Conservation (phyloP, 495 filamentous ascomycete species). For the Penicillium ochrochloron region DNA sequence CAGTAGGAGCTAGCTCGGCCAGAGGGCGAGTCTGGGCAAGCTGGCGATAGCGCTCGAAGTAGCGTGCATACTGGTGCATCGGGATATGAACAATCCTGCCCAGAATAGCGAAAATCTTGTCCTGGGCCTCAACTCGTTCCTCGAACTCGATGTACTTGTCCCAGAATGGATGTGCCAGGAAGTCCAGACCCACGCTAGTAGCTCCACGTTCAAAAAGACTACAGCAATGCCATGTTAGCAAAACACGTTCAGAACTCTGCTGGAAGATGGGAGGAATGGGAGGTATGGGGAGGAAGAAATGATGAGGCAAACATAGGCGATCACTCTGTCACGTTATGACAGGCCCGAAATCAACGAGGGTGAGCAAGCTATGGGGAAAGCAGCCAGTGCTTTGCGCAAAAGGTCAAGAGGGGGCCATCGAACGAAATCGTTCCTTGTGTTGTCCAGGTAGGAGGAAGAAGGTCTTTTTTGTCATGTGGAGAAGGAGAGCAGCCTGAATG, state of each 20-base stretch:
- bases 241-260: slow-evolving; percentile 8
- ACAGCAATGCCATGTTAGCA: slow-evolving; percentile 40
- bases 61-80: slow-evolving; percentile 95
- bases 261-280: slow-evolving; percentile 32
- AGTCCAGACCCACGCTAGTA: slow-evolving; percentile 85
- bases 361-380: slow-evolving; percentile 37
- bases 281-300: slow-evolving; percentile 36
- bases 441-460: slow-evolving; percentile 38
- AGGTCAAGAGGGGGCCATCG: slow-evolving; percentile 38
- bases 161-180: slow-evolving; percentile 95
- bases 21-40: slow-evolving; percentile 76
- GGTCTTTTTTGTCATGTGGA: slow-evolving; percentile 37
- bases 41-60: slow-evolving; percentile 88
- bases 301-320: slow-evolving; percentile 59
- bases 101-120: slow-evolving; percentile 86
- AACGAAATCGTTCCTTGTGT: slow-evolving; percentile 33
- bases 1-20: slow-evolving; percentile 69
- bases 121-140: slow-evolving; percentile 81
- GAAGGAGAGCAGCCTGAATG: slow-evolving; percentile 56
- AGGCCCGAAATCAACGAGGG: slow-evolving; percentile 48
- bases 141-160: slow-evolving; percentile 98
- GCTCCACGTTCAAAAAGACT: slow-evolving; percentile 96
- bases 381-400: slow-evolving; percentile 42
- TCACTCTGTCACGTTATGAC: slow-evolving; percentile 41
- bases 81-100: slow-evolving; percentile 88